phyloP scores from a whole-genome alignment of 257 asterid genomes.

The Gardenia jasminoides region DNA sequence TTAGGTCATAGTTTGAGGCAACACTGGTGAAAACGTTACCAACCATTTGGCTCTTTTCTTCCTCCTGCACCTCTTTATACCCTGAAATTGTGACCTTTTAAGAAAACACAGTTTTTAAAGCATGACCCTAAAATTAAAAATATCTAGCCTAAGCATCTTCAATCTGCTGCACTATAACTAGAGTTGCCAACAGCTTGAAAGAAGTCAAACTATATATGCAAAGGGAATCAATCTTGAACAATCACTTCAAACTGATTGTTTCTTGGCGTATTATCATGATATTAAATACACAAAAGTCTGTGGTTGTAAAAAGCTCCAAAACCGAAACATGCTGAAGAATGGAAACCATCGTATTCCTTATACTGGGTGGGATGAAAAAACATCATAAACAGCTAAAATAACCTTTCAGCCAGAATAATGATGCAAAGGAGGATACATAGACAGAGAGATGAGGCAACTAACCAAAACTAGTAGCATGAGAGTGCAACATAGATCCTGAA shows the following conservation, averaged over 20 bases:
- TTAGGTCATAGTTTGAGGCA: conserved; percentile 80
- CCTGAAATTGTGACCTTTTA: conserved; percentile 42
- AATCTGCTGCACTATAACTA: not conserved
- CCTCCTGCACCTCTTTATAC: conserved; percentile 76
- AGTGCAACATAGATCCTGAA: conserved; percentile 53
- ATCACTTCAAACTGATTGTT: not conserved
- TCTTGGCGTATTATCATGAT: not conserved
- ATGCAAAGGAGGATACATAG: not conserved
- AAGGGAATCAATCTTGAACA: not conserved
- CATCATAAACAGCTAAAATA: not conserved
- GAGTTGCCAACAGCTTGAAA: not conserved
- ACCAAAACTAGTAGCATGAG: conserved; percentile 95
- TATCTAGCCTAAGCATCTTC: not conserved
- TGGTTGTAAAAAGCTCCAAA: not conserved
- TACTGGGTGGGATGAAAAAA: not conserved
- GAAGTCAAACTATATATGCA: not conserved
- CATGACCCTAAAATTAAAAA: not conserved
- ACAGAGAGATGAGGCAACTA: conserved; percentile 8
- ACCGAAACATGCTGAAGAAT: not conserved
- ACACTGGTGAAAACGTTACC: conserved; percentile 86
- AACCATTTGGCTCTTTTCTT: conserved; percentile 77
- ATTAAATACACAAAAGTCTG: not conserved
- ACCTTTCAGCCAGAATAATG: not conserved
- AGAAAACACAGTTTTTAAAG: not conserved
- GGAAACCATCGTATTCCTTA: not conserved